A percentile compares a stretch with the other conserved stretches of the same genome.
Conservation (phyloP, 1,139 yeast species). For the Diutina rugosa region DNA sequence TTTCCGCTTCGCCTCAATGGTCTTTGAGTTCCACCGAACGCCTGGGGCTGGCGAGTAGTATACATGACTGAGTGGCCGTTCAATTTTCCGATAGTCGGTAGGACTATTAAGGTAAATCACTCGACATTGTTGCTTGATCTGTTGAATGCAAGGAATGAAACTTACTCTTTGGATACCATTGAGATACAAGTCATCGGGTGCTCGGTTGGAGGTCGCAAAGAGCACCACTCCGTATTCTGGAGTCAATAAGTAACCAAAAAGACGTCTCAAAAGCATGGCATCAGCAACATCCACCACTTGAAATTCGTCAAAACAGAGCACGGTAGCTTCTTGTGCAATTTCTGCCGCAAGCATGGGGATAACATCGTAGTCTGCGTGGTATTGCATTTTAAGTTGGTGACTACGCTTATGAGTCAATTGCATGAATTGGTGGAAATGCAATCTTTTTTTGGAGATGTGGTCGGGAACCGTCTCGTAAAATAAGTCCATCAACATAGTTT, state of each 20-base stretch:
- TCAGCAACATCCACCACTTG: conserved; percentile 97
- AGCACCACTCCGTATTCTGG: conserved; percentile 71
- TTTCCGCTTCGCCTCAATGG: conserved; percentile 34
- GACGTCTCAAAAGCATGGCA: conserved; percentile 83
- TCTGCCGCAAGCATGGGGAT: conserved; percentile 79
- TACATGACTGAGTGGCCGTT: conserved; percentile 71
- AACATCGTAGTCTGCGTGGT: conserved; percentile 61
- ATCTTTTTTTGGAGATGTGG: conserved; percentile 62
- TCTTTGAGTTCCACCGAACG: conserved; percentile 39
- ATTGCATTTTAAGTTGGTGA: conserved; percentile 55
- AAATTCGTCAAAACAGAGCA: conserved; percentile 89
- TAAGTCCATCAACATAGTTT: conserved; percentile 95
- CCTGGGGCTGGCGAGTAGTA: conserved; percentile 68
- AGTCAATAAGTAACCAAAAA: conserved; percentile 47
- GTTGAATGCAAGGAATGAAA: conserved; percentile 82
- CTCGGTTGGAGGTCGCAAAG: conserved; percentile 90
- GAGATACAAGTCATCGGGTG: conserved; percentile 84
- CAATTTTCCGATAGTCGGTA: conserved; percentile 83
- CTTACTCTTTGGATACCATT: conserved; percentile 89
- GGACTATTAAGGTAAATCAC: conserved; percentile 81
- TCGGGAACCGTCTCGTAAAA: conserved; percentile 74
- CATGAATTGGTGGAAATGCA: conserved; percentile 96
- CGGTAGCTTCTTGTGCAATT: conserved; percentile 61
- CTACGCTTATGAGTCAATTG: conserved; percentile 82
- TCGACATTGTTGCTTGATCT: conserved; percentile 58